Evolutionary conservation across 352 stramenopile species (phyloP).

Genomic region (Pythium myriotylum): DNA sequence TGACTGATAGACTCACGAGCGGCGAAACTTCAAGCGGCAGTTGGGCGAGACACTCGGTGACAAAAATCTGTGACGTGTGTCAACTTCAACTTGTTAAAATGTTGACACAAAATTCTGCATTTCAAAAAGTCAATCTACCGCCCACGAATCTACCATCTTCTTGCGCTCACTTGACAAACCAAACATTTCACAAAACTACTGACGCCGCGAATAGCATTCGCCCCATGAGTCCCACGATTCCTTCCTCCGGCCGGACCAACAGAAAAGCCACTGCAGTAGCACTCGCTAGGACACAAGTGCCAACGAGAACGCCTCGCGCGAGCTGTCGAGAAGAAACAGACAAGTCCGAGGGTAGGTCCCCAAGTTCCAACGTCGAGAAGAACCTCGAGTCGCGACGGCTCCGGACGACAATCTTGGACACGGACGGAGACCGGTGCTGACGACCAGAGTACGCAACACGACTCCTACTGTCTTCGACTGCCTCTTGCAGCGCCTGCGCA

Average conservation of each 20-base stretch:
- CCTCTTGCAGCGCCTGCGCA: neutral
- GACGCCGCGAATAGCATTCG: neutral
- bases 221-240: neutral
- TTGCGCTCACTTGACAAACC: too few relatives aligned
- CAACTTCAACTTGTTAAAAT: slow-evolving; percentile 15
- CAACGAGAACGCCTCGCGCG: neutral
- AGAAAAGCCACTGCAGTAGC: neutral
- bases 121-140: neutral
- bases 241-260: neutral
- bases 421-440: too few relatives aligned
- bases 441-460: too few relatives aligned
- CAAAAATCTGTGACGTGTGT: slow-evolving; percentile 14
- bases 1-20: neutral
- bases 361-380: slow-evolving; percentile 11
- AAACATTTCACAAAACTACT: too few relatives aligned
- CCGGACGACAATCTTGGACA: neutral
- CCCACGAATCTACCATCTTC: too few relatives aligned
- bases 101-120: neutral
- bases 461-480: too few relatives aligned
- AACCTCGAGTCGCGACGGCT: slow-evolving; percentile 7
- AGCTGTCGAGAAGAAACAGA: neutral
- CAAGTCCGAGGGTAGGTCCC: neutral
- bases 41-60: neutral
- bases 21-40: slow-evolving; percentile 13
- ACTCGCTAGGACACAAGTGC: neutral